Evolutionary conservation across 2,329 filamentous ascomycete species (phyloP).

Genomic region (Cladosporium sp.): DNA sequence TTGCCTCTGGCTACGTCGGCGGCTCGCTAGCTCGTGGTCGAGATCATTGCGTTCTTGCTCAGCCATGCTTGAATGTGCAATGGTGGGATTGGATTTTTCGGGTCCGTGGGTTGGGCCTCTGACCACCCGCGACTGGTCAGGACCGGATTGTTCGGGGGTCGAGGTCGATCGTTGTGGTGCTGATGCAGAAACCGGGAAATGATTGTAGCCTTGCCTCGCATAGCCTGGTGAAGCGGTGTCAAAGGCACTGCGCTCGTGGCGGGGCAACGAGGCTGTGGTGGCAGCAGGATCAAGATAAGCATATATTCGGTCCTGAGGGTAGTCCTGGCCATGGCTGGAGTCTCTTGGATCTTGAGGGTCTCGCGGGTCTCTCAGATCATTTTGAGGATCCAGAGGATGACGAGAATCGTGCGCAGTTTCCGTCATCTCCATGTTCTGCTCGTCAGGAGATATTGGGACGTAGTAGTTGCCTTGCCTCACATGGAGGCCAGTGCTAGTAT

Average conservation of each 20-base stretch:
- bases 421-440: too few relatives aligned
- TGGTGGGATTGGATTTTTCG: neutral
- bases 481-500: conserved; percentile 21
- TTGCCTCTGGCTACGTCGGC: neutral
- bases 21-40: too few relatives aligned
- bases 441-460: conserved; percentile 32
- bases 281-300: conserved; percentile 37
- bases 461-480: conserved; percentile 36
- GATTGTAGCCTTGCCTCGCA: conserved; percentile 21
- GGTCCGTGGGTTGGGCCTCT: neutral
- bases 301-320: conserved; percentile 33
- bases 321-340: conserved; percentile 32
- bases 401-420: conserved; percentile 22
- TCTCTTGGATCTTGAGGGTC: conserved; percentile 10
- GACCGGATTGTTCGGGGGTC: neutral
- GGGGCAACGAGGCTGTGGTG: conserved; percentile 29
- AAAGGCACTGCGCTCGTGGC: conserved; percentile 27
- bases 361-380: conserved; percentile 2
- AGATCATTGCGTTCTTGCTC: too few relatives aligned
- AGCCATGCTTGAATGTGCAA: too few relatives aligned
- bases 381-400: neutral
- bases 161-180: neutral
- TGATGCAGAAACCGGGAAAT: neutral
- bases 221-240: conserved; percentile 34
- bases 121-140: neutral